These are phyloP conservation scores for Thymus mandschuricus DNA, from an alignment of 257 asterid species.

Conservation along the genomic window DNA sequence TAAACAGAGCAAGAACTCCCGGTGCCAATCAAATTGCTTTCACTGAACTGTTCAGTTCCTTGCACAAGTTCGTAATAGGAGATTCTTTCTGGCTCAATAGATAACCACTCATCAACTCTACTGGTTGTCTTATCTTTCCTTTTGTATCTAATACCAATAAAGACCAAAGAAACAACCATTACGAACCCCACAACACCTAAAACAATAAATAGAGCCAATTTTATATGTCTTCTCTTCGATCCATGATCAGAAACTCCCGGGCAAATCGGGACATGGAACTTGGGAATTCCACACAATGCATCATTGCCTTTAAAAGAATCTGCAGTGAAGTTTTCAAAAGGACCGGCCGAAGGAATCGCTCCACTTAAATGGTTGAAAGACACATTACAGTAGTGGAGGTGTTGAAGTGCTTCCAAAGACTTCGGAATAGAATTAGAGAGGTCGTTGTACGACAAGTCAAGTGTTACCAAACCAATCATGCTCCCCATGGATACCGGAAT, in stretches of 20 bases:
- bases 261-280: constrained; percentile 1
- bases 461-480: constrained; percentile 8
- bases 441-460: constrained; percentile 8
- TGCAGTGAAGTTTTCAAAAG: background rate
- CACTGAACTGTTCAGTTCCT: background rate
- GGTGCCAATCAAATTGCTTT: background rate
- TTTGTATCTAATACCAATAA: background rate
- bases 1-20: background rate
- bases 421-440: constrained; percentile 8
- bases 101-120: background rate
- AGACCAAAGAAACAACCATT: background rate
- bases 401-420: background rate
- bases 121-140: background rate
- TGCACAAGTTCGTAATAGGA: background rate
- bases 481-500: background rate
- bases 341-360: background rate
- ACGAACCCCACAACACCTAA: background rate
- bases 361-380: constrained; percentile 4
- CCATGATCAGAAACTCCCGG: background rate
- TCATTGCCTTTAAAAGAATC: background rate
- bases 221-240: background rate
- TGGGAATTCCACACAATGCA: constrained; percentile 10
- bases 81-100: background rate
- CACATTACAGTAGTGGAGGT: background rate
- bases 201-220: background rate